Evolutionary conservation across 2,329 filamentous ascomycete species (phyloP), one percentile per base, ranked within the genome.

Genomic region (Blumeriella jaapii): DNA sequence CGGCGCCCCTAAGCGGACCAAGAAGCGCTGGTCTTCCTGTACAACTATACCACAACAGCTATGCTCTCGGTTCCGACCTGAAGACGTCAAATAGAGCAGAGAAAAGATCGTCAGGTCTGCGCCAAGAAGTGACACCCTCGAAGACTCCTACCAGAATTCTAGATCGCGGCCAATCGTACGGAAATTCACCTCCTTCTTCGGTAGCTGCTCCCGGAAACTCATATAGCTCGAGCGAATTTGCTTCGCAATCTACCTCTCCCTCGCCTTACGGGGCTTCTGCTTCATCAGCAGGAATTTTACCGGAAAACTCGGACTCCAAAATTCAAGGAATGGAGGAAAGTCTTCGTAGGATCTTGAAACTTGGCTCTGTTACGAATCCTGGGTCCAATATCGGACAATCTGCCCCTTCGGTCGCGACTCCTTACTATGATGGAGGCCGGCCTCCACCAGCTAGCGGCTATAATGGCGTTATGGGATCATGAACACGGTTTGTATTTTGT

Each of bases 281-380:
- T 23, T 44, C 32, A 25, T 32, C 47, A 19, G 36, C 36, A 37
- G 40, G 41, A 19, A 29, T 34, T 38, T 35, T 43, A 38, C 46
- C 45, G 37, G 40, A 36, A 31, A 41, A 39, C 36, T 42, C 40
- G 27, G 38, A 34, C 26, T 35, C 45, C 20, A 25, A 22, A 47
- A 56, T 41, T 42, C 41, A 46, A 31, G 51, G 47, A 11, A 55
- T 55, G 48, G 54, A 56, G 36, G 49, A 56, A n/a, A 51, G 43
- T 40, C 50, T 57, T 23, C 50, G 55, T 16, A 53, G 44, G 25
- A 48, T 57, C 13, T 43, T 57, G 31, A 57, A 56, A 36, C 34
- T 57, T 28, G 46, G 53, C 28, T 43, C 53, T 12, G 25, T 36
- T 14, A 42, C 34, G 13, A 42, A 34, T 39, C 44, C 46, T 20